Conservation (phyloP, 805 yeast genomes). For the Maudiozyma bulderi region DNA sequence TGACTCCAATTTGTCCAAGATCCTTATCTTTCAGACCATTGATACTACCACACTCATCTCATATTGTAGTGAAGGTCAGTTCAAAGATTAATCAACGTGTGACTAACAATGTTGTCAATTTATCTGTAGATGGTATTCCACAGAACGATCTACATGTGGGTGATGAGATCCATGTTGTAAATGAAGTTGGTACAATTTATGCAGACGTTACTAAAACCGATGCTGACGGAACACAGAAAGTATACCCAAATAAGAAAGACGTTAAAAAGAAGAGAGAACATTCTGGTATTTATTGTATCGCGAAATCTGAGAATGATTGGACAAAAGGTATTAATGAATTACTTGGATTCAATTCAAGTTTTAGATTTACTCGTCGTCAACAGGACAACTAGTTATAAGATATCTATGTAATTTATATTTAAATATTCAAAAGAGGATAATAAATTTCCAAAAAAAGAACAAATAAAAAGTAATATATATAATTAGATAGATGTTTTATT, state of each 20-base stretch:
- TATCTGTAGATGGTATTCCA: conserved; percentile 79
- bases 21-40: conserved; percentile 86
- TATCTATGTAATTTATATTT: not conserved
- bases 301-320: conserved; percentile 82
- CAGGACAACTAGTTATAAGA: conserved; percentile 4
- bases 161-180: conserved; percentile 67
- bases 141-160: conserved; percentile 60
- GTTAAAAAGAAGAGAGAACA: conserved; percentile 16
- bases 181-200: conserved; percentile 54
- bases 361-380: conserved; percentile 37
- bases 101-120: conserved; percentile 38
- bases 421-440: not conserved
- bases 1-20: conserved; percentile 89
- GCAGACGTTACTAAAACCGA: conserved; percentile 43
- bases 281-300: conserved; percentile 80
- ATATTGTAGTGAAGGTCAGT: conserved; percentile 53
- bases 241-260: conserved; percentile 11
- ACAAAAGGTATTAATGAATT: conserved; percentile 79
- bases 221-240: conserved; percentile 5
- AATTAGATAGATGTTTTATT: conserved; percentile 27
- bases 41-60: conserved; percentile 69
- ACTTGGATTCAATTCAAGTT: conserved; percentile 80
- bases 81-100: conserved; percentile 34
- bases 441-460: not conserved
- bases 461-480: not conserved